phyloP scores from a whole-genome alignment of 768 basidiomycete genomes.

The Leccinum ochraceum region DNA sequence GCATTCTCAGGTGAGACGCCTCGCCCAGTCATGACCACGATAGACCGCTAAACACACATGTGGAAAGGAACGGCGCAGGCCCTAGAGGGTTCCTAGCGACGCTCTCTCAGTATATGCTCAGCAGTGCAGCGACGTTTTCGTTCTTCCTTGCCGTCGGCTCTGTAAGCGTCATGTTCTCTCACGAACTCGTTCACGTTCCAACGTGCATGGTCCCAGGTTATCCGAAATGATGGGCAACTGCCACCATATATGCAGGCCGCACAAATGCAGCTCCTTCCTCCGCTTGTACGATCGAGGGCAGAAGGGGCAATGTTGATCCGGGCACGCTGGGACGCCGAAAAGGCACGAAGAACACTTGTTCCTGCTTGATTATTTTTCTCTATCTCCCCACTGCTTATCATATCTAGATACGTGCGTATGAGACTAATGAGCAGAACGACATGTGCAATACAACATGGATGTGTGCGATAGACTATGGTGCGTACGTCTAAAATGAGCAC shows the following conservation, averaged over 20 bases:
- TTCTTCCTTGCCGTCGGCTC: slow-evolving; percentile 97
- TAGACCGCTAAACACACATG: slow-evolving; percentile 7
- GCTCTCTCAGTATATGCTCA: slow-evolving; percentile 97
- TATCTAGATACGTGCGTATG: slow-evolving; percentile 17
- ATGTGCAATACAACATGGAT: slow-evolving; percentile 17
- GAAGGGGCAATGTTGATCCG: slow-evolving; percentile 73
- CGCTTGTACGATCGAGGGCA: slow-evolving; percentile 59
- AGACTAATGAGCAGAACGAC: slow-evolving; percentile 15
- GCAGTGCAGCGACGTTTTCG: slow-evolving; percentile 94
- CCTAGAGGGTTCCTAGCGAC: slow-evolving; percentile 89
- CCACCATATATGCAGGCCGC: slow-evolving; percentile 65
- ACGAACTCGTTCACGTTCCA: slow-evolving; percentile 2
- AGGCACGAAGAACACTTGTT: slow-evolving; percentile 27
- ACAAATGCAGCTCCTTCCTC: slow-evolving; percentile 55
- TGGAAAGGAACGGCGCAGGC: slow-evolving; percentile 78
- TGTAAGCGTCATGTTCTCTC: slow-evolving; percentile 43
- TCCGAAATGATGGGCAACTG: slow-evolving; percentile 73
- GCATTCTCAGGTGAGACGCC: slow-evolving; percentile 75
- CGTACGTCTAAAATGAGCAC: slow-evolving; percentile 21
- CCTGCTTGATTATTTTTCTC: slow-evolving; percentile 12
- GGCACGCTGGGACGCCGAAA: slow-evolving; percentile 75
- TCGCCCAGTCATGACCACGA: not conserved
- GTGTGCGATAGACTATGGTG: slow-evolving; percentile 8
- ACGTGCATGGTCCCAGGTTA: slow-evolving; percentile 57
- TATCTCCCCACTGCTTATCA: slow-evolving; percentile 10